Conservation (phyloP, 2,329 filamentous ascomycete species). For the Phialocephala sp. region DNA sequence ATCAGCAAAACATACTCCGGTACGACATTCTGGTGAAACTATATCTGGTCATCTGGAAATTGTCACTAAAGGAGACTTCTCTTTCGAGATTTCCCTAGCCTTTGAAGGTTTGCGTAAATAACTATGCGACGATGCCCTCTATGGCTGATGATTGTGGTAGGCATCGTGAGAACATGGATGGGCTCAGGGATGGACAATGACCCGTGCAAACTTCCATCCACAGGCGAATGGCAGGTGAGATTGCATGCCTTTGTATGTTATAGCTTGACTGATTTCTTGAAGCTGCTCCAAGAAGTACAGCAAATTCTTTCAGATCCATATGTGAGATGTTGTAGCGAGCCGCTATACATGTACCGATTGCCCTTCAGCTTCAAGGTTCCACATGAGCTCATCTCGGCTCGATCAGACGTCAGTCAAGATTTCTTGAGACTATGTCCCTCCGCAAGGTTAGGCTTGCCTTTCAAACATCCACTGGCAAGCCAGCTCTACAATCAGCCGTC, state of each 20-base stretch:
- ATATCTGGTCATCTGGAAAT: slow-evolving; percentile 17
- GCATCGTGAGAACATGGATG: slow-evolving; percentile 19
- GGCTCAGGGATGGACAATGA: slow-evolving; percentile 10
- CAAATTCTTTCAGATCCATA: slow-evolving; percentile 7
- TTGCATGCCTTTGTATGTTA: not conserved
- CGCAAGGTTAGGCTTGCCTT: slow-evolving; percentile 2
- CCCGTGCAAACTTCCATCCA: slow-evolving; percentile 11
- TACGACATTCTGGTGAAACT: slow-evolving; percentile 14
- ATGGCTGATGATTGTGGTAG: not conserved
- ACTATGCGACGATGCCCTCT: not conserved
- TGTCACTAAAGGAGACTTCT: slow-evolving; percentile 4
- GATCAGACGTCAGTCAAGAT: slow-evolving; percentile 15
- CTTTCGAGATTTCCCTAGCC: slow-evolving; percentile 11
- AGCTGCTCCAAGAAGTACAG: slow-evolving; percentile 8
- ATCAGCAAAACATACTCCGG: not conserved
- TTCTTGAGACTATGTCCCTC: slow-evolving; percentile 22
- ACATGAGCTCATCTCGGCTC: slow-evolving; percentile 18
- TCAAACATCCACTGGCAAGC: not conserved
- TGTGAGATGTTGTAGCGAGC: not conserved
- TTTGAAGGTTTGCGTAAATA: slow-evolving; percentile 15
- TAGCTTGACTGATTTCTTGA: not conserved
- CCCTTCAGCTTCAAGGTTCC: slow-evolving; percentile 17
- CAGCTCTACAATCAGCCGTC: not conserved
- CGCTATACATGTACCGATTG: slow-evolving; percentile 6
- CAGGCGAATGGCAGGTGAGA: slow-evolving; percentile 14